These are phyloP conservation scores for Aquilaria sinensis DNA, from an alignment of 345 rosid genomes.

Conservation along the genomic window DNA sequence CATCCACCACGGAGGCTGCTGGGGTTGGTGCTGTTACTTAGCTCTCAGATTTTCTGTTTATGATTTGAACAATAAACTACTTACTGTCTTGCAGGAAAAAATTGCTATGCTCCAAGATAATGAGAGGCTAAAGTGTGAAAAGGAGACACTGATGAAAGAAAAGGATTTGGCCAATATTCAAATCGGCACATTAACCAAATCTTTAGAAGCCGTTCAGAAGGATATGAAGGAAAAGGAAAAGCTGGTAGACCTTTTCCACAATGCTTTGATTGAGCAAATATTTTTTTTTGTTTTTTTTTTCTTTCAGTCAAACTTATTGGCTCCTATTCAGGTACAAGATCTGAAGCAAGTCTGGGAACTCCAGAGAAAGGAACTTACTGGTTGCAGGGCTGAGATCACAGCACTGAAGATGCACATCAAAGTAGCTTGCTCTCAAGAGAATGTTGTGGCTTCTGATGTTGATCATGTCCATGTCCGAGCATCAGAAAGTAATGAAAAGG, in stretches of 20 bases:
- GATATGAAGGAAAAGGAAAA: conserved; percentile 77
- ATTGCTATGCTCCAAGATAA: conserved; percentile 73
- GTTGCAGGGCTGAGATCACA: conserved; percentile 80
- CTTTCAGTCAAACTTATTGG: conserved; percentile 14
- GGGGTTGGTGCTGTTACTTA: conserved; percentile 33
- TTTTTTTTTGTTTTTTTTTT: conserved; percentile 14
- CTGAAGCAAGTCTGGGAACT: conserved; percentile 61
- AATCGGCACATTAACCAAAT: conserved; percentile 54
- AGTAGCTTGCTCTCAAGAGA: conserved; percentile 50
- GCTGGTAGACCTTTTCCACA: conserved; percentile 37
- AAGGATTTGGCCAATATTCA: conserved; percentile 53
- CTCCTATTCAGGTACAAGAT: conserved; percentile 50
- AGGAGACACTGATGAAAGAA: conserved; percentile 39
- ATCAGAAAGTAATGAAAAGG: conserved; percentile 44
- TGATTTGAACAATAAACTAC: background rate
- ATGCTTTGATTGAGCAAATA: conserved; percentile 13
- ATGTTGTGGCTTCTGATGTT: conserved; percentile 32
- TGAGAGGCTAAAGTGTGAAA: conserved; percentile 48
- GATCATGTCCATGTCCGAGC: conserved; percentile 42
- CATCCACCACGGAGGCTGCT: conserved; percentile 84
- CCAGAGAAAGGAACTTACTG: conserved; percentile 71
- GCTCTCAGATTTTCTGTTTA: background rate
- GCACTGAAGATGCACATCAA: conserved; percentile 83
- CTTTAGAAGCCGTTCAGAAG: conserved; percentile 58
- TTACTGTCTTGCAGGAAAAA: conserved; percentile 61